Evolutionary conservation across 164 flowering plant genomes (phyloP).

Genomic region (Tinospora cordifolia): DNA sequence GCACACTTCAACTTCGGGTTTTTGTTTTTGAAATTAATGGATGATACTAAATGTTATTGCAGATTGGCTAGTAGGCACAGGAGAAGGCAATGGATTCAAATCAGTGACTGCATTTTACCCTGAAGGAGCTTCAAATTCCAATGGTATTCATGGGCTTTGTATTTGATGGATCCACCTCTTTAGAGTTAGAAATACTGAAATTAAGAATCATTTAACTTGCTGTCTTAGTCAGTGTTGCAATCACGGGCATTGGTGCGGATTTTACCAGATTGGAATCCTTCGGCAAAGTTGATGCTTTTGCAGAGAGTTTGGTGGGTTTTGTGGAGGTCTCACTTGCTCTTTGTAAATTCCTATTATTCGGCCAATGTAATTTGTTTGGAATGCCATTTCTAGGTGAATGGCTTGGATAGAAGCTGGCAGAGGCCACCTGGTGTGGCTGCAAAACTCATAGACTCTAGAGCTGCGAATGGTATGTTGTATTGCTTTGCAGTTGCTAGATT

Average conservation of each 20-base stretch:
- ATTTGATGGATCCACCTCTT: constrained; percentile 8
- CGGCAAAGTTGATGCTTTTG: constrained; percentile 86
- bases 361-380: background rate
- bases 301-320: constrained; percentile 65
- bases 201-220: constrained; percentile 9
- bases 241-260: constrained; percentile 88
- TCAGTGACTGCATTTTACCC: constrained; percentile 86
- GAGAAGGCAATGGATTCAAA: constrained; percentile 57
- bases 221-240: constrained; percentile 69
- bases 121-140: constrained; percentile 45
- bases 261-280: constrained; percentile 88
- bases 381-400: constrained; percentile 49
- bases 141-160: constrained; percentile 38
- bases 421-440: constrained; percentile 88
- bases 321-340: background rate
- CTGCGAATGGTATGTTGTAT: constrained; percentile 58
- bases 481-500: background rate
- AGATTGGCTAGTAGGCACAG: constrained; percentile 85
- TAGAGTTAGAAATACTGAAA: background rate
- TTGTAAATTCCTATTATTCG: background rate
- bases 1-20: no score
- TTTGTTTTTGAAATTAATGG: no score
- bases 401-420: constrained; percentile 95
- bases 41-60: no score
- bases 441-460: constrained; percentile 60